Percentiles rank a stretch among this genome's conserved stretches.
These are phyloP conservation scores for Suillus subalutaceus DNA, from an alignment of 768 basidiomycete genomes.

Conservation along the genomic window DNA sequence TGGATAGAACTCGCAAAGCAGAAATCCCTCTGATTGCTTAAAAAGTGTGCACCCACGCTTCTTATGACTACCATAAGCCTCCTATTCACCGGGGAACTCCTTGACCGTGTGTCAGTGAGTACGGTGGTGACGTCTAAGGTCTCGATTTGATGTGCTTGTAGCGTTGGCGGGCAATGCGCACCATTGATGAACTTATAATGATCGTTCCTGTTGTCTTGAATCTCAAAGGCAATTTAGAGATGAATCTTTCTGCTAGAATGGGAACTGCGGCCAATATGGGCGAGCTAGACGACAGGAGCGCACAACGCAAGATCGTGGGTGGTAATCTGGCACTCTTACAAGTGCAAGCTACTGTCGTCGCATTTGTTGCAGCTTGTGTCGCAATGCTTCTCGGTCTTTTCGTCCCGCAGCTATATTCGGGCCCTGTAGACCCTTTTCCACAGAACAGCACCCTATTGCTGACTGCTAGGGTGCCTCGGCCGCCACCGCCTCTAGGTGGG, in stretches of 20 bases:
- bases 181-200: conserved; percentile 94
- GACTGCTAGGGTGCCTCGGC: conserved; percentile 23
- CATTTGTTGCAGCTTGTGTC: conserved; percentile 81
- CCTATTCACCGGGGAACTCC: conserved; percentile 87
- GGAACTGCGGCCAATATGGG: conserved; percentile 95
- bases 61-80: conserved; percentile 82
- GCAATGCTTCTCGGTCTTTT: conserved; percentile 72
- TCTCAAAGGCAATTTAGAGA: conserved; percentile 97
- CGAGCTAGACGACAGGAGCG: conserved; percentile 73
- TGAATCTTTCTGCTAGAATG: conserved; percentile 97
- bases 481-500: conserved; percentile 28
- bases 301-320: conserved; percentile 65
- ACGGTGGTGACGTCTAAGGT: conserved; percentile 9
- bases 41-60: conserved; percentile 84
- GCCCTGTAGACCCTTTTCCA: conserved; percentile 10
- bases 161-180: conserved; percentile 88
- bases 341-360: conserved; percentile 90
- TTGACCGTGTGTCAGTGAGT: conserved; percentile 84
- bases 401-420: conserved; percentile 42
- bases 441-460: conserved; percentile 19
- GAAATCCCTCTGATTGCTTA: conserved; percentile 11
- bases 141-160: conserved; percentile 30
- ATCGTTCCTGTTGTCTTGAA: conserved; percentile 94
- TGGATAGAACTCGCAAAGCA: conserved; percentile 12
- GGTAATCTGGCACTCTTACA: conserved; percentile 89